Evolutionary conservation across 2,329 filamentous ascomycete species (phyloP).

Genomic region (Ophiocordyceps camponoti-rufipedis): DNA sequence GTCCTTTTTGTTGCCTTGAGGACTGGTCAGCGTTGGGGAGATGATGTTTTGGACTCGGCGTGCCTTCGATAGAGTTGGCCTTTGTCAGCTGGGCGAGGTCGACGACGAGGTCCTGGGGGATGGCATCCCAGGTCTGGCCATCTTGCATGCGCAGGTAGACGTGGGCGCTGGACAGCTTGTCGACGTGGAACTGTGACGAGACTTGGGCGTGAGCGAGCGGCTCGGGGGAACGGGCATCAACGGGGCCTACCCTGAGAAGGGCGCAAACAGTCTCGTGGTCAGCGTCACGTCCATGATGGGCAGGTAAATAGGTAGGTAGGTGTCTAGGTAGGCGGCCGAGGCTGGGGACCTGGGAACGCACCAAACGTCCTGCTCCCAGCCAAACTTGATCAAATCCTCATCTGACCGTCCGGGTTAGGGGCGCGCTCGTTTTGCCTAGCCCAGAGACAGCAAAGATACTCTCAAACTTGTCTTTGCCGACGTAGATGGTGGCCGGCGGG

Average conservation of each 20-base stretch:
- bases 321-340: too few species aligned
- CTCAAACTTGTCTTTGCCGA: slow-evolving; percentile 98
- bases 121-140: slow-evolving; percentile 66
- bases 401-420: slow-evolving; percentile 33
- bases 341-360: slow-evolving; percentile 17
- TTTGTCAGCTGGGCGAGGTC: slow-evolving; percentile 97
- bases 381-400: slow-evolving; percentile 88
- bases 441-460: slow-evolving; percentile 31
- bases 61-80: slow-evolving; percentile 94
- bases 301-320: too few species aligned
- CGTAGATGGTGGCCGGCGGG: slow-evolving; percentile 77
- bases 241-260: slow-evolving; percentile 10
- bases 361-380: slow-evolving; percentile 94
- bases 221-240: not conserved
- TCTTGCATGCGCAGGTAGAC: slow-evolving; percentile 79
- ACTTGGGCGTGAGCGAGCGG: not conserved
- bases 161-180: slow-evolving; percentile 92
- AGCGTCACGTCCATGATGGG: too few species aligned
- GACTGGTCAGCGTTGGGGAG: not conserved
- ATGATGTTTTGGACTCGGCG: not conserved
- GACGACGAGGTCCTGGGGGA: slow-evolving; percentile 54
- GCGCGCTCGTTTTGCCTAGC: not conserved
- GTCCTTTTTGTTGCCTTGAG: slow-evolving; percentile 86
- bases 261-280: too few species aligned
- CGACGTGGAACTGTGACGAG: slow-evolving; percentile 70